Evolutionary conservation across 2,329 filamentous ascomycete genomes (phyloP).

Genomic region (Aspergillus fumigatiaffinis): DNA sequence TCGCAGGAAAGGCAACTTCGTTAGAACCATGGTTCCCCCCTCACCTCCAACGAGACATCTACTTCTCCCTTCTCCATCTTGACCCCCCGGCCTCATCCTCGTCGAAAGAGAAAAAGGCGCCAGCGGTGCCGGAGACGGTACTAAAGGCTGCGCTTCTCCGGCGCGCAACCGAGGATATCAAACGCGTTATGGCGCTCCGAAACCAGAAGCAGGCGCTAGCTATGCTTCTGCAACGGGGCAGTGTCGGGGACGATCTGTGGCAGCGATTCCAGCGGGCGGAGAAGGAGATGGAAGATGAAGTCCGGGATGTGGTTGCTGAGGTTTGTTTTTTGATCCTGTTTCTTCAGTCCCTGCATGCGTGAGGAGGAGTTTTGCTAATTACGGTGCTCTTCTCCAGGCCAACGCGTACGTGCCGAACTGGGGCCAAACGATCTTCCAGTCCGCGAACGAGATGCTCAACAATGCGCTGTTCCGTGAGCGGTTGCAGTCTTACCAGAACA

Average conservation of each 20-base stretch:
- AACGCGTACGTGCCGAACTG: constrained; percentile 85
- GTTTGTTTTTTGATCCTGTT: constrained; percentile 46
- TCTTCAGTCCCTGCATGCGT: neutral
- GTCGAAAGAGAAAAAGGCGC: constrained; percentile 62
- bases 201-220: constrained; percentile 84
- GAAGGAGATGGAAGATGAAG: constrained; percentile 95
- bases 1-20: constrained; percentile 69
- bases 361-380: neutral
- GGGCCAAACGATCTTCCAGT: constrained; percentile 95
- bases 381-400: constrained; percentile 50
- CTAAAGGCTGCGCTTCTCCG: constrained; percentile 83
- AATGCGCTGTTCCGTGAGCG: constrained; percentile 73
- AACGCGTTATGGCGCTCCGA: constrained; percentile 82
- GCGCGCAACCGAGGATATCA: constrained; percentile 88
- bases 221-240: constrained; percentile 78
- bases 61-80: constrained; percentile 85
- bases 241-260: constrained; percentile 93
- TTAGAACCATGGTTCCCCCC: constrained; percentile 92
- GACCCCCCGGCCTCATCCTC: constrained; percentile 44
- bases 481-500: constrained; percentile 69
- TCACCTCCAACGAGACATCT: constrained; percentile 89
- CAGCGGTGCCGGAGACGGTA: constrained; percentile 74
- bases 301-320: constrained; percentile 90
- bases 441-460: constrained; percentile 89
- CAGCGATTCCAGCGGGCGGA: constrained; percentile 87